phyloP scores from a whole-genome alignment of 169 alveolate genomes.

The Cryptosporidium tyzzeri region DNA sequence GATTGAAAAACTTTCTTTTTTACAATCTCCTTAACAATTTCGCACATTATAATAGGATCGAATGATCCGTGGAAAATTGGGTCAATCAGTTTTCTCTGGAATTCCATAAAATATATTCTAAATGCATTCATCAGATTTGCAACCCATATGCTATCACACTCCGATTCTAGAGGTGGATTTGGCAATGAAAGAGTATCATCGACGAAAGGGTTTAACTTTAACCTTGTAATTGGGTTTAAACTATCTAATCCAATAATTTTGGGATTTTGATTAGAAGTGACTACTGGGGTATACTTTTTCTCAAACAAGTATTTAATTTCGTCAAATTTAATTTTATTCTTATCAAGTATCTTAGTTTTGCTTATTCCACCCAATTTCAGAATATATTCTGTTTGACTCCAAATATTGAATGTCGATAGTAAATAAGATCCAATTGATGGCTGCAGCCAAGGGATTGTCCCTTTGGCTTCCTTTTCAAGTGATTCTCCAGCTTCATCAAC shows the following conservation, averaged over 20 bases:
- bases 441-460: conserved; percentile 27
- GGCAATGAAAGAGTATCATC: conserved; percentile 35
- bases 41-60: conserved; percentile 39
- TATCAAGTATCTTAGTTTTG: not conserved
- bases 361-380: conserved; percentile 30
- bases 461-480: conserved; percentile 11
- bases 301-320: conserved; percentile 46
- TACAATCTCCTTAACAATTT: conserved; percentile 42
- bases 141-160: conserved; percentile 29
- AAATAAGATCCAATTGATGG: conserved; percentile 44
- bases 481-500: conserved; percentile 16
- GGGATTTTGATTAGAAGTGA: conserved; percentile 18
- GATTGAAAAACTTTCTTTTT: conserved; percentile 41
- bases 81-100: conserved; percentile 46
- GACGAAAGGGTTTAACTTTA: conserved; percentile 49
- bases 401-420: conserved; percentile 24
- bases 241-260: conserved; percentile 27
- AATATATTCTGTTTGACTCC: conserved; percentile 60
- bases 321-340: conserved; percentile 1
- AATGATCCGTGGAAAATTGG: conserved; percentile 36
- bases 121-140: conserved; percentile 64
- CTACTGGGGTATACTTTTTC: not conserved
- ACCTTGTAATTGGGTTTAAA: conserved; percentile 15
- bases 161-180: conserved; percentile 28
- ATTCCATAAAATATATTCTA: conserved; percentile 52